These are phyloP conservation scores for Metschnikowia peoriensis DNA, from an alignment of 805 yeast genomes.

Conservation along the genomic window DNA sequence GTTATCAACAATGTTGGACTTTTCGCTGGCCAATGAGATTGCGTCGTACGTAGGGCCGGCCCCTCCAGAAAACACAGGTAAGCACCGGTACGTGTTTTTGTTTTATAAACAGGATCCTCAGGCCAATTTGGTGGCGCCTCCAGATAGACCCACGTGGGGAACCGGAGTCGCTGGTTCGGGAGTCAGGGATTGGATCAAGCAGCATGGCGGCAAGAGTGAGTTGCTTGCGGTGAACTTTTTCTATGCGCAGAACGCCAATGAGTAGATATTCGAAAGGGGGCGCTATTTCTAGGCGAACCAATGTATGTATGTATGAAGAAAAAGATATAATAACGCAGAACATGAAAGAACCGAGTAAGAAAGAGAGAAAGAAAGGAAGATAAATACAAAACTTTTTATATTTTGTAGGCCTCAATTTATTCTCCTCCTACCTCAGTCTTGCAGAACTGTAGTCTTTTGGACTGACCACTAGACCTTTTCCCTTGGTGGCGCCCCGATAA, in stretches of 20 bases:
- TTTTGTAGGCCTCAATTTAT: neutral
- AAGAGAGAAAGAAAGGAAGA: too few relatives aligned
- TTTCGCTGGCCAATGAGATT: conserved; percentile 39
- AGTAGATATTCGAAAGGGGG: neutral
- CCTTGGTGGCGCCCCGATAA: conserved; percentile 88
- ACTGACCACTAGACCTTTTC: conserved; percentile 85
- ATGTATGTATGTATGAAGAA: neutral
- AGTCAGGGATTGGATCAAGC: conserved; percentile 67
- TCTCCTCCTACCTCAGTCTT: conserved; percentile 2
- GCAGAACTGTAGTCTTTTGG: conserved; percentile 64
- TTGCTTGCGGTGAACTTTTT: conserved; percentile 81
- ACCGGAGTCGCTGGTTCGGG: conserved; percentile 80
- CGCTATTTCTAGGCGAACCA: neutral
- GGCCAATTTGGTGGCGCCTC: conserved; percentile 41
- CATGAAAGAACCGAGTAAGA: too few relatives aligned
- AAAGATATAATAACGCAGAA: too few relatives aligned
- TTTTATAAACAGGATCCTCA: conserved; percentile 64
- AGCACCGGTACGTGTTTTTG: conserved; percentile 81
- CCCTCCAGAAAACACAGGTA: conserved; percentile 85
- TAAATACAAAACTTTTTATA: neutral
- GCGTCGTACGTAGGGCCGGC: conserved; percentile 76
- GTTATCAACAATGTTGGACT: conserved; percentile 34
- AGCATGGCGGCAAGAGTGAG: conserved; percentile 51
- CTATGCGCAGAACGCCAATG: conserved; percentile 60
- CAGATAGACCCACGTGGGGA: conserved; percentile 78